A percentile compares a stretch with the other conserved stretches of the same genome.
Evolutionary conservation across 768 basidiomycete genomes (phyloP).

Genomic region (Pleurotus citrinopileatus): DNA sequence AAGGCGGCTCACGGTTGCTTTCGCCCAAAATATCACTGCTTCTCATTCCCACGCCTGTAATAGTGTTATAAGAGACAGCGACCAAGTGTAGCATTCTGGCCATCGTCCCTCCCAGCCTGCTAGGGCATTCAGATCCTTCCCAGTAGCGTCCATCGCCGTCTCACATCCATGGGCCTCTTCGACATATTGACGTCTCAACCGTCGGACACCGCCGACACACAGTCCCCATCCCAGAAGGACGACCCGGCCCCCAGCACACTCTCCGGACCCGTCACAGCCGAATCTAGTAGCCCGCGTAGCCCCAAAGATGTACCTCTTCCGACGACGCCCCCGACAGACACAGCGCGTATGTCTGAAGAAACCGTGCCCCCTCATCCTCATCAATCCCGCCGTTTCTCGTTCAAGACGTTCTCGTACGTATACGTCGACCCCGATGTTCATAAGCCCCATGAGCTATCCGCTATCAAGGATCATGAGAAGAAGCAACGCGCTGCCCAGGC

Average conservation of each 20-base stretch:
- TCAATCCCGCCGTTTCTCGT: slow-evolving; percentile 44
- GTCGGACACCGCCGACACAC: not conserved
- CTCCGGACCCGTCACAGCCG: not conserved
- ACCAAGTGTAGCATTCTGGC: too few species aligned
- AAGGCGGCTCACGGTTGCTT: not conserved
- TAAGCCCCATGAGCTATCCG: slow-evolving; percentile 30
- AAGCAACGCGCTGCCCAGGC: slow-evolving; percentile 32
- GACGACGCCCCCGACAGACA: slow-evolving; percentile 5
- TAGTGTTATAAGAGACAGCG: too few species aligned
- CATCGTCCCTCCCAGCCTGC: not conserved
- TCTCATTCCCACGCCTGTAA: not conserved
- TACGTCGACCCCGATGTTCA: slow-evolving; percentile 19
- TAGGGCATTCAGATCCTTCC: not conserved
- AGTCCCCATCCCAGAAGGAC: not conserved
- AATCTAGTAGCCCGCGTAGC: not conserved
- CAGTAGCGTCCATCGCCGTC: not conserved
- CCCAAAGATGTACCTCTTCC: slow-evolving; percentile 13
- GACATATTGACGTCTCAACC: not conserved
- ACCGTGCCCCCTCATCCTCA: not conserved
- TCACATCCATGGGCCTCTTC: not conserved
- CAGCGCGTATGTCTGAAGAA: not conserved
- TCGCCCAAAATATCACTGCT: not conserved
- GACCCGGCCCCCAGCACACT: not conserved
- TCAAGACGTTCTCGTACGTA: slow-evolving; percentile 37
- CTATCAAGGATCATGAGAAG: slow-evolving; percentile 37